Evolutionary conservation across 768 basidiomycete species (phyloP).

Genomic region (Xanthoconium purpureum): DNA sequence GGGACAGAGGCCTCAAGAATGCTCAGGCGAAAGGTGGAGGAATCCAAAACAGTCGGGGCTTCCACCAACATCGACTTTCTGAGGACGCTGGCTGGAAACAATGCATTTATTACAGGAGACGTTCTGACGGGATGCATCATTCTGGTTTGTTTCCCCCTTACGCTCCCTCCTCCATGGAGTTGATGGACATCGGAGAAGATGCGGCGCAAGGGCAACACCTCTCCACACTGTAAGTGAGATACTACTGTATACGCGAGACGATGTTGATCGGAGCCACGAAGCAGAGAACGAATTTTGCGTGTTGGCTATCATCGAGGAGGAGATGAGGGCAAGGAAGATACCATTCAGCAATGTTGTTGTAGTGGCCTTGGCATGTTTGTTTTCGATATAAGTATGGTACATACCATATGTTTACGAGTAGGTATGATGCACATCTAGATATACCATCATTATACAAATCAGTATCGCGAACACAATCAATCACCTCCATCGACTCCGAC

Average conservation of each 20-base stretch:
- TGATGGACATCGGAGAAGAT: slow-evolving; percentile 63
- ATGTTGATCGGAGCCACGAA: neutral
- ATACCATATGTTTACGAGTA: too few species aligned
- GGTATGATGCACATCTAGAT: neutral
- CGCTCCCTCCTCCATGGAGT: slow-evolving; percentile 70
- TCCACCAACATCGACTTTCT: slow-evolving; percentile 92
- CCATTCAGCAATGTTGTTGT: neutral
- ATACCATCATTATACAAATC: neutral
- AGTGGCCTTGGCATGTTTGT: too few species aligned
- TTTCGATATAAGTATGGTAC: neutral
- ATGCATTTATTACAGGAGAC: slow-evolving; percentile 71
- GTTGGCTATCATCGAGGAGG: neutral
- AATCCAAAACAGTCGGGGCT: slow-evolving; percentile 88
- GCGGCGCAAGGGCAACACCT: slow-evolving; percentile 6
- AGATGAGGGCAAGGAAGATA: neutral
- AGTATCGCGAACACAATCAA: neutral
- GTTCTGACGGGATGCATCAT: slow-evolving; percentile 93
- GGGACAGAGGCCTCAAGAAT: slow-evolving; percentile 80
- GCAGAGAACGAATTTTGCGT: neutral
- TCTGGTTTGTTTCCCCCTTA: slow-evolving; percentile 75
- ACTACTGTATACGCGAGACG: too few species aligned
- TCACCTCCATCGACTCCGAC: neutral
- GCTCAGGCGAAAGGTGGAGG: slow-evolving; percentile 75
- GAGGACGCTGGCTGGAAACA: slow-evolving; percentile 69
- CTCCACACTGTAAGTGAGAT: too few species aligned